Conservation (phyloP, 371 early-diverging fungal species). For the Apophysomyces elegans region DNA sequence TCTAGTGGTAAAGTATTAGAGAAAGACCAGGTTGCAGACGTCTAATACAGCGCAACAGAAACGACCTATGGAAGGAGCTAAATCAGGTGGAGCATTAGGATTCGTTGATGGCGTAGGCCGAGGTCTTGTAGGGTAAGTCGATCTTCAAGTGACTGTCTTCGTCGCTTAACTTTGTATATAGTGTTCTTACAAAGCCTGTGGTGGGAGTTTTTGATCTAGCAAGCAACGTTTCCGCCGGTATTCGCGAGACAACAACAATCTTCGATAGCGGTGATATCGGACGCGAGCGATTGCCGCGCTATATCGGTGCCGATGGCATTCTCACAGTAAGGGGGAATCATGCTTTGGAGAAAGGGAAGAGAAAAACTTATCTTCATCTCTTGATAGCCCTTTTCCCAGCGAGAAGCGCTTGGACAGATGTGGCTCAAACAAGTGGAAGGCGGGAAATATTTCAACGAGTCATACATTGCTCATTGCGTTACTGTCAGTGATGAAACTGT, state of each 20-base stretch:
- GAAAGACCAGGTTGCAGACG: neutral
- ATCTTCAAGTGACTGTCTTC: too few species aligned
- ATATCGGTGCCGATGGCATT: conserved; percentile 85
- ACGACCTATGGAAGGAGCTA: conserved; percentile 93
- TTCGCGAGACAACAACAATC: conserved; percentile 94
- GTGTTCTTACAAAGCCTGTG: conserved; percentile 87
- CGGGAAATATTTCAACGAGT: conserved; percentile 83
- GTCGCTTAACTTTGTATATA: conserved; percentile 1
- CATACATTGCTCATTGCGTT: conserved; percentile 81
- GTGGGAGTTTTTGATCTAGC: conserved; percentile 90
- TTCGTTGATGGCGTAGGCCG: conserved; percentile 97
- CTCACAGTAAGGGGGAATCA: conserved; percentile 46
- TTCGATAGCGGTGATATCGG: conserved; percentile 76
- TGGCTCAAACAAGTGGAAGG: conserved; percentile 88
- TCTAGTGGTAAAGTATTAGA: conserved; percentile 37
- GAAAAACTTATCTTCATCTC: neutral
- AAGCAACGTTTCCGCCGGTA: conserved; percentile 81
- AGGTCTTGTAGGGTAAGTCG: conserved; percentile 86
- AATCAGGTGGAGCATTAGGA: conserved; percentile 90
- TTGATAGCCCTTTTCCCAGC: conserved; percentile 68
- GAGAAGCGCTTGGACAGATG: conserved; percentile 89
- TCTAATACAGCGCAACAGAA: conserved; percentile 40
- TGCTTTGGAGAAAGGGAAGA: neutral
- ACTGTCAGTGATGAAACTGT: conserved; percentile 61
- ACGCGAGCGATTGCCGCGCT: conserved; percentile 88